Evolutionary conservation across 805 yeast species (phyloP).

Genomic region (Ogataea glucozyma): DNA sequence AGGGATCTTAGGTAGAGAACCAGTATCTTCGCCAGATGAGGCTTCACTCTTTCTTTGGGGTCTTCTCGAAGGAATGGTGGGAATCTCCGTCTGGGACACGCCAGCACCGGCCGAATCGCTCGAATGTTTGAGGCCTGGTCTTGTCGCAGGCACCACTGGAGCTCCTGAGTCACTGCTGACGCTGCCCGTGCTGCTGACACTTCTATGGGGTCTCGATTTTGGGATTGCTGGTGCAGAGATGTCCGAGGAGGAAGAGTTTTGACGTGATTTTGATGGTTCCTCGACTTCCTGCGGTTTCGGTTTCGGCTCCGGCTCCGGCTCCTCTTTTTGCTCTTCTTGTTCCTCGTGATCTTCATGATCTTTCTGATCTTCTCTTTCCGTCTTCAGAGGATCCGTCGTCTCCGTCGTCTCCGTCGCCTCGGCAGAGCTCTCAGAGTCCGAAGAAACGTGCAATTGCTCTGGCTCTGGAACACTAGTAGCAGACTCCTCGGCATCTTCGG

Average conservation of each 20-base stretch:
- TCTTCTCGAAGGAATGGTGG: slow-evolving; percentile 20
- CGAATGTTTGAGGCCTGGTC: too few species aligned
- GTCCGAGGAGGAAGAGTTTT: too few species aligned
- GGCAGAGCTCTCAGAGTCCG: not conserved
- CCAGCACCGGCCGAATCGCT: too few species aligned
- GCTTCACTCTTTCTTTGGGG: slow-evolving; percentile 13
- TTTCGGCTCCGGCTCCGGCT: not conserved
- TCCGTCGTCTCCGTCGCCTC: not conserved
- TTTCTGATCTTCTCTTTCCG: too few species aligned
- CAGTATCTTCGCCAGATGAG: slow-evolving; percentile 1
- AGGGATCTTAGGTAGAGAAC: slow-evolving; percentile 12
- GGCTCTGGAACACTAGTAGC: too few species aligned
- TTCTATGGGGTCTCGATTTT: not conserved
- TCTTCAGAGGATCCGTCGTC: not conserved
- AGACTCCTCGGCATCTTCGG: too few species aligned
- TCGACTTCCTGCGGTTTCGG: too few species aligned
- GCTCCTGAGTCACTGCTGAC: not conserved
- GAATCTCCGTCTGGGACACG: not conserved
- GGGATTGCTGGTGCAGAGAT: not conserved
- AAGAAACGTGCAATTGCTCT: too few species aligned
- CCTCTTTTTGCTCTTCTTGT: not conserved
- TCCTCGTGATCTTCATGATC: not conserved
- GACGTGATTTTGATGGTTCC: too few species aligned
- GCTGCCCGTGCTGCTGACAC: not conserved
- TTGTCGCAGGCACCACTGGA: not conserved